Conservation (phyloP, 768 basidiomycete species). For the Coprinopsis cinerea region DNA sequence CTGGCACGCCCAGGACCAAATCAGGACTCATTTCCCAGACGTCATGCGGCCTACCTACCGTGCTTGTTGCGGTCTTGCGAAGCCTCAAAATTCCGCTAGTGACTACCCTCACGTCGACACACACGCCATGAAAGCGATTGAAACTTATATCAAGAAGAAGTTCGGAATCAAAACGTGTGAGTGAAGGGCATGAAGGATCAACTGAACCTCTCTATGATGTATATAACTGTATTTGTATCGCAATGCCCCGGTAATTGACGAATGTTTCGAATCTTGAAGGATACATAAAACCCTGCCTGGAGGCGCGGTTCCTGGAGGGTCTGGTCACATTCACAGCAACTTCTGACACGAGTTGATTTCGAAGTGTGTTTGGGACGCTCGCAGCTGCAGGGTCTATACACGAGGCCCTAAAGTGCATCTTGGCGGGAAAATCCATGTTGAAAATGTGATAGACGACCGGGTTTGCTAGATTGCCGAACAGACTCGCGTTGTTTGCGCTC, state of each 20-base stretch:
- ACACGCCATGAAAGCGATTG: background rate
- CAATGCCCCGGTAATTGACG: too few species aligned
- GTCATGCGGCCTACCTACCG: background rate
- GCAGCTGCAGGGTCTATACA: too few species aligned
- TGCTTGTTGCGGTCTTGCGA: background rate
- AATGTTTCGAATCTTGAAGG: too few species aligned
- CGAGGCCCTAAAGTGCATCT: too few species aligned
- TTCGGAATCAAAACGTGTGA: background rate
- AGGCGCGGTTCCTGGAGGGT: too few species aligned
- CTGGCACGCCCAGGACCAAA: background rate
- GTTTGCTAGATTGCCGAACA: too few species aligned
- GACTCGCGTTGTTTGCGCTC: background rate
- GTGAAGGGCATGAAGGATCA: background rate
- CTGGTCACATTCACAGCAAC: too few species aligned
- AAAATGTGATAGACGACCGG: background rate
- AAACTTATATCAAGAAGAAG: background rate
- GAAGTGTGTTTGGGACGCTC: too few species aligned
- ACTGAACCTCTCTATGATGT: background rate
- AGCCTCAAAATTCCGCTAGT: background rate
- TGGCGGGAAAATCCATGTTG: too few species aligned
- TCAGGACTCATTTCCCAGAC: background rate
- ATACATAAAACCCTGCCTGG: too few species aligned
- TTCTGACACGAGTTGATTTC: too few species aligned
- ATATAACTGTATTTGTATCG: background rate
- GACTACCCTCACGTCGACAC: background rate